phyloP scores from a whole-genome alignment of 2,329 filamentous ascomycete genomes.

The Aspergillus terreus region DNA sequence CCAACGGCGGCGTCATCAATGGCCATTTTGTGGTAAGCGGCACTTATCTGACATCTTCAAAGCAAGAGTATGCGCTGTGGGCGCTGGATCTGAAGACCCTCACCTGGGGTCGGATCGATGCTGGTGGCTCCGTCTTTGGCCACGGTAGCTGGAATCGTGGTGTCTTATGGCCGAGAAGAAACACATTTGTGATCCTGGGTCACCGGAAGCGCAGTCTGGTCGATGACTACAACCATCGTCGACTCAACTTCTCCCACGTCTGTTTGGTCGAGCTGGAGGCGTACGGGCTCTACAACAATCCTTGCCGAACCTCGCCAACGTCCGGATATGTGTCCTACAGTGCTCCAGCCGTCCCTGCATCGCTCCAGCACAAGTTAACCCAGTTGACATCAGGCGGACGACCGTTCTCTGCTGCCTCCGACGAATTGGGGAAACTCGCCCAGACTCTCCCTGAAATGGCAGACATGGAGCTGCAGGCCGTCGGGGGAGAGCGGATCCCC shows the following conservation, averaged over 20 bases:
- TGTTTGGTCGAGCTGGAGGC: constrained; percentile 97
- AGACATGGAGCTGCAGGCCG: constrained; percentile 94
- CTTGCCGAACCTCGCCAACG: constrained; percentile 70
- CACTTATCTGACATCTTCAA: constrained; percentile 94
- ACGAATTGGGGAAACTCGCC: constrained; percentile 79
- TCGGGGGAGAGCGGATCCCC: constrained; percentile 85
- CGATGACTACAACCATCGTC: constrained; percentile 95
- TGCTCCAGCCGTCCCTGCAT: constrained; percentile 59
- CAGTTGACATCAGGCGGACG: constrained; percentile 69
- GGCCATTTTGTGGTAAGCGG: constrained; percentile 96
- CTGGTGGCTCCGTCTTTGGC: constrained; percentile 87
- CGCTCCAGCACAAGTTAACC: constrained; percentile 48
- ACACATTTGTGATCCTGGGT: constrained; percentile 92
- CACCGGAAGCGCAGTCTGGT: constrained; percentile 91
- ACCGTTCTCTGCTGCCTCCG: constrained; percentile 70
- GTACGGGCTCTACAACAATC: constrained; percentile 96
- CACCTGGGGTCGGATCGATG: constrained; percentile 94
- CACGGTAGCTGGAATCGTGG: constrained; percentile 98
- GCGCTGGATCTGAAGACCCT: constrained; percentile 82
- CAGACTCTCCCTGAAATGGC: constrained; percentile 77
- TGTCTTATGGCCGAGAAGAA: constrained; percentile 86
- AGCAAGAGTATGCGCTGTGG: constrained; percentile 97
- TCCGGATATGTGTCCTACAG: constrained; percentile 84
- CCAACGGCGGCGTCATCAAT: constrained; percentile 92
- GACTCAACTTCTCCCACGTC: constrained; percentile 95